These are phyloP conservation scores for Thalassiosira profunda DNA, from an alignment of 108 stramenopile genomes.

Conservation along the genomic window DNA sequence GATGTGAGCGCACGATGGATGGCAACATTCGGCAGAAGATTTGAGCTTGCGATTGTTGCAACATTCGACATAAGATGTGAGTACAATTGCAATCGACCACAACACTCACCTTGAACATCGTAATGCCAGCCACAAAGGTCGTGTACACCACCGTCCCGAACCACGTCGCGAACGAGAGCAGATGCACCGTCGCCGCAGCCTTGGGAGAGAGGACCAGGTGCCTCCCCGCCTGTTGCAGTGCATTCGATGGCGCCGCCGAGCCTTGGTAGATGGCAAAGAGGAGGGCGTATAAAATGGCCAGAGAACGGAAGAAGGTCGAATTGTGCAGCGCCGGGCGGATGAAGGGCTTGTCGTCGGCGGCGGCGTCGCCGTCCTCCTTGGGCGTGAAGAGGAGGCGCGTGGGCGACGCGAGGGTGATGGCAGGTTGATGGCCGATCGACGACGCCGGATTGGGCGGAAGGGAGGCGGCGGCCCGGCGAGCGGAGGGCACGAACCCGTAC, in stretches of 20 bases:
- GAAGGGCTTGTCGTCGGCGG: slow-evolving; percentile 16
- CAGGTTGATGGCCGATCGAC: too few species aligned
- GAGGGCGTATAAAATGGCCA: slow-evolving; percentile 31
- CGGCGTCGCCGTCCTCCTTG: slow-evolving; percentile 6
- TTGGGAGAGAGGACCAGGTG: slow-evolving; percentile 36
- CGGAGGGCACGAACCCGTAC: too few species aligned
- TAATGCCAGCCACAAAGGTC: slow-evolving; percentile 82
- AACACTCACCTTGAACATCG: slow-evolving; percentile 91
- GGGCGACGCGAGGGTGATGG: too few species aligned
- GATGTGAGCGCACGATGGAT: too few species aligned
- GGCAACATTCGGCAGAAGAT: too few species aligned
- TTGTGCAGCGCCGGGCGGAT: slow-evolving; percentile 48
- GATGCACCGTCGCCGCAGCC: slow-evolving; percentile 54
- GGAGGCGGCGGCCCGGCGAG: too few species aligned
- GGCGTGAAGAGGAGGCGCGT: slow-evolving; percentile 9
- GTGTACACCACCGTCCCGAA: slow-evolving; percentile 76
- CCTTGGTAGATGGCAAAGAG: slow-evolving; percentile 39
- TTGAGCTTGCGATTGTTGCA: too few species aligned
- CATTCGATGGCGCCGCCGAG: slow-evolving; percentile 15
- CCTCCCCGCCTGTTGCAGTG: slow-evolving; percentile 25
- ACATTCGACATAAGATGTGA: too few species aligned
- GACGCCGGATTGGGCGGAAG: too few species aligned
- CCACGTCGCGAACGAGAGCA: slow-evolving; percentile 76
- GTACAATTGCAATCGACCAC: too few species aligned
- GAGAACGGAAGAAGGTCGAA: slow-evolving; percentile 32